Conservation (phyloP, 805 yeast genomes). For the Candida takata region DNA sequence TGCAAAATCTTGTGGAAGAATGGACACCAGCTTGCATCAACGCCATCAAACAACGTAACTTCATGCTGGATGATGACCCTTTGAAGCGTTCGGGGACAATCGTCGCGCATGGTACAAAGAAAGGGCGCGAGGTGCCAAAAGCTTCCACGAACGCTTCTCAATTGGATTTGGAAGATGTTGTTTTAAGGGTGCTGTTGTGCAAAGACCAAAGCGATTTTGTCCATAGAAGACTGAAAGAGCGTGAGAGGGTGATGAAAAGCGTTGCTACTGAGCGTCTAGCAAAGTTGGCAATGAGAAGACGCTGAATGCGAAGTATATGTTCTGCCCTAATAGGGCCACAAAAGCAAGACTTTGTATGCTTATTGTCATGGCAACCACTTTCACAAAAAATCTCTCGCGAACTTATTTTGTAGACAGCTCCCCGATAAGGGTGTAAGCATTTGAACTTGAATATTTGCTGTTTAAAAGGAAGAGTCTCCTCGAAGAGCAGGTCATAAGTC, state of each 20-base stretch:
- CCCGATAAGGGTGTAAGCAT: too few relatives aligned
- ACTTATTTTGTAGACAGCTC: too few relatives aligned
- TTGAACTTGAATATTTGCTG: too few relatives aligned
- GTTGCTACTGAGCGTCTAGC: conserved; percentile 28
- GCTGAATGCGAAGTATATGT: background rate
- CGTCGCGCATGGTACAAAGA: conserved; percentile 62
- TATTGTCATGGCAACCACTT: too few relatives aligned
- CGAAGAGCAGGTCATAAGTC: too few relatives aligned
- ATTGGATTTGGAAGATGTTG: conserved; percentile 47
- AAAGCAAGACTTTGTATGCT: too few relatives aligned
- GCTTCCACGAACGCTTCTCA: background rate
- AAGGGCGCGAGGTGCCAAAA: conserved; percentile 33
- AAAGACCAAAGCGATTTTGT: conserved; percentile 58
- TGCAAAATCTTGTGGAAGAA: conserved; percentile 53
- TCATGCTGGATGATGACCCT: conserved; percentile 27
- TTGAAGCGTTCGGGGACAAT: conserved; percentile 43
- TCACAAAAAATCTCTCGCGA: too few relatives aligned
- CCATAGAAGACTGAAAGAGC: conserved; percentile 48
- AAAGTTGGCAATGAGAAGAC: conserved; percentile 12
- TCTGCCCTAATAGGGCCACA: too few relatives aligned
- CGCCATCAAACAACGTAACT: conserved; percentile 41
- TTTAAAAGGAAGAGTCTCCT: too few relatives aligned
- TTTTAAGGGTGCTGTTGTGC: conserved; percentile 64
- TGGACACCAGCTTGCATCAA: conserved; percentile 48
- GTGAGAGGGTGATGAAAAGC: conserved; percentile 39